Percentiles rank a stretch among this genome's conserved stretches.
Conservation (phyloP, 306 rosid species). For the Prunus mume region DNA sequence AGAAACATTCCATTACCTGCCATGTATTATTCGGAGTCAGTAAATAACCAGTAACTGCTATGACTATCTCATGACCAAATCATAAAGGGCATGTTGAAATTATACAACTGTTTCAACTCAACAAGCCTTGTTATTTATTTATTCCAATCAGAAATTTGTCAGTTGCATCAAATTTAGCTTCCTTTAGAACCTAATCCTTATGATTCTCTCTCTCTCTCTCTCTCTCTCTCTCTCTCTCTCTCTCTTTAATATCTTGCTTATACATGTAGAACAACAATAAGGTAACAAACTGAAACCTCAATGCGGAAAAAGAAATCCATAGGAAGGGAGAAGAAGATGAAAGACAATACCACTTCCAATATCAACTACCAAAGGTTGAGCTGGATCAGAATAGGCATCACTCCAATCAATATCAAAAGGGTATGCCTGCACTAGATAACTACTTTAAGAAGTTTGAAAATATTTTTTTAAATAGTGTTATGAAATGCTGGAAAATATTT, state of each 20-base stretch:
- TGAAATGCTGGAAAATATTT: slow-evolving; percentile 7
- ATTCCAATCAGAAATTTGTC: neutral
- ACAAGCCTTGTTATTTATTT: neutral
- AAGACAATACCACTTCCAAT: slow-evolving; percentile 77
- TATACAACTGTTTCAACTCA: neutral
- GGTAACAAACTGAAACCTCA: neutral
- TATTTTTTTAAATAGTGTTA: neutral
- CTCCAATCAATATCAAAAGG: slow-evolving; percentile 78
- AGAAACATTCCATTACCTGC: slow-evolving; percentile 91
- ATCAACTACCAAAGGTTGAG: slow-evolving; percentile 80
- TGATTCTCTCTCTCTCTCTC: neutral
- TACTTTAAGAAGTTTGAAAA: slow-evolving; percentile 16
- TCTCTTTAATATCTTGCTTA: neutral
- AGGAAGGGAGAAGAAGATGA: neutral
- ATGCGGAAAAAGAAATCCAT: neutral
- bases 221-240: neutral
- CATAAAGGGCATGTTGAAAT: neutral
- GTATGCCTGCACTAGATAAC: slow-evolving; percentile 70
- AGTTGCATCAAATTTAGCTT: neutral
- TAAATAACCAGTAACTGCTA: slow-evolving; percentile 9
- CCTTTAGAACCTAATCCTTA: neutral
- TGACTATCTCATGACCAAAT: neutral
- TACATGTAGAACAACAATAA: neutral
- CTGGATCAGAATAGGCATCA: slow-evolving; percentile 44
- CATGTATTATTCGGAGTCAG: slow-evolving; percentile 25